phyloP scores from a whole-genome alignment of 768 basidiomycete genomes.

The Pholiota molesta region DNA sequence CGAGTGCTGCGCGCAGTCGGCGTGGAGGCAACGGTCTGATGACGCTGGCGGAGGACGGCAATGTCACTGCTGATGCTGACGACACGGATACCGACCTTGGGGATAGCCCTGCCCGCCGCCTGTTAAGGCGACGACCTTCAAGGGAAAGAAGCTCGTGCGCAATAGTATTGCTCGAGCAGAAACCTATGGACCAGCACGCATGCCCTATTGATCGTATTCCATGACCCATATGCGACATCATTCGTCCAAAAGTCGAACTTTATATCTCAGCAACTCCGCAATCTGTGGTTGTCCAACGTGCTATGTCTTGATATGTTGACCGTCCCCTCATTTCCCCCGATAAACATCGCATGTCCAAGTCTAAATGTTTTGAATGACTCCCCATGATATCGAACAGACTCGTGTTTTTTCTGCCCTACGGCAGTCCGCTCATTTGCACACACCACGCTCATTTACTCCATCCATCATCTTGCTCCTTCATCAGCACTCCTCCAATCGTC shows the following conservation, averaged over 20 bases:
- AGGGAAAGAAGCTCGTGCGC: conserved; percentile 58
- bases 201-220: conserved; percentile 40
- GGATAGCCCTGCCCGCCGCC: conserved; percentile 90
- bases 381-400: not conserved
- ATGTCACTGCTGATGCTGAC: conserved; percentile 61
- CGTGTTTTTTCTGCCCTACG: not conserved
- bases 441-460: not conserved
- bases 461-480: not conserved
- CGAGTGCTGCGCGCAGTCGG: conserved; percentile 66
- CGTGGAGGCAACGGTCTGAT: conserved; percentile 54
- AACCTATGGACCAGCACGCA: conserved; percentile 67
- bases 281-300: not conserved
- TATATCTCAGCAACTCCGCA: too few relatives aligned
- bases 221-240: not conserved
- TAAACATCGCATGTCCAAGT: not conserved
- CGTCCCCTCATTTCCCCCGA: not conserved
- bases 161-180: conserved; percentile 61
- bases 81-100: conserved; percentile 81
- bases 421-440: conserved; percentile 2
- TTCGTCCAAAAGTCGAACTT: too few relatives aligned
- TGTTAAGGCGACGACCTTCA: conserved; percentile 55
- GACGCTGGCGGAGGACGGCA: conserved; percentile 71
- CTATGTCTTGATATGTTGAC: not conserved
- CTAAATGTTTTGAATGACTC: conserved; percentile 3
- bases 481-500: not conserved